Evolutionary conservation across 495 filamentous ascomycete species (phyloP).

Genomic region (Barbatosphaeria neglecta): DNA sequence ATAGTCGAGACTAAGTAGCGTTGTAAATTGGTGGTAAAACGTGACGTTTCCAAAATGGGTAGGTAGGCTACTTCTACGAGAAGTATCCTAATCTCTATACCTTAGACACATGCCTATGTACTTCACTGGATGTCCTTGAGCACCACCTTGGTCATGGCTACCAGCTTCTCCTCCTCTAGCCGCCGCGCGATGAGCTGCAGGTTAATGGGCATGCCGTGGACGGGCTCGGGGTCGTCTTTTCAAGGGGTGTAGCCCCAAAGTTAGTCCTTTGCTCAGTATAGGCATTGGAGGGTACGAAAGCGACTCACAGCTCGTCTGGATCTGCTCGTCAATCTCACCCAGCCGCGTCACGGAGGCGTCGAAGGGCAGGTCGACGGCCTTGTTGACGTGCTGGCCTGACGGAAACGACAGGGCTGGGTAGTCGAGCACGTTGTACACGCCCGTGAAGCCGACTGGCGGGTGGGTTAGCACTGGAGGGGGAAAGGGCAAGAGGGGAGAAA

Average conservation of each 20-base stretch:
- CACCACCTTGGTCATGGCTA: slow-evolving; percentile 61
- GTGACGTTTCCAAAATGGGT: too few relatives aligned
- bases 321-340: slow-evolving; percentile 57
- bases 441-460: slow-evolving; percentile 56
- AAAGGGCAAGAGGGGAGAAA: too few relatives aligned
- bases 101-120: neutral
- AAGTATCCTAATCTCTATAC: neutral
- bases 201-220: slow-evolving; percentile 69
- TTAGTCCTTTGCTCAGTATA: too few relatives aligned
- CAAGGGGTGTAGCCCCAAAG: too few relatives aligned
- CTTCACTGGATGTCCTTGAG: slow-evolving; percentile 38
- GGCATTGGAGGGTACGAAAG: neutral
- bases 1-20: too few relatives aligned
- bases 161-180: slow-evolving; percentile 74
- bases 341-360: slow-evolving; percentile 42
- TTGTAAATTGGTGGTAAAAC: too few relatives aligned
- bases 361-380: slow-evolving; percentile 43
- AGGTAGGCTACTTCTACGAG: too few relatives aligned
- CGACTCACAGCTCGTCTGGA: slow-evolving; percentile 52
- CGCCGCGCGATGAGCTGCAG: slow-evolving; percentile 71
- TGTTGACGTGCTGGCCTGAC: slow-evolving; percentile 63
- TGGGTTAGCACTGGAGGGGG: too few relatives aligned
- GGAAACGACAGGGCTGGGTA: slow-evolving; percentile 22
- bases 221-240: slow-evolving; percentile 50
- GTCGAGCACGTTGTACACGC: slow-evolving; percentile 48